Evolutionary conservation across 345 rosid genomes (phyloP), one percentile per base, ranked within the genome.

Genomic region (Eucalyptus shirleyi): DNA sequence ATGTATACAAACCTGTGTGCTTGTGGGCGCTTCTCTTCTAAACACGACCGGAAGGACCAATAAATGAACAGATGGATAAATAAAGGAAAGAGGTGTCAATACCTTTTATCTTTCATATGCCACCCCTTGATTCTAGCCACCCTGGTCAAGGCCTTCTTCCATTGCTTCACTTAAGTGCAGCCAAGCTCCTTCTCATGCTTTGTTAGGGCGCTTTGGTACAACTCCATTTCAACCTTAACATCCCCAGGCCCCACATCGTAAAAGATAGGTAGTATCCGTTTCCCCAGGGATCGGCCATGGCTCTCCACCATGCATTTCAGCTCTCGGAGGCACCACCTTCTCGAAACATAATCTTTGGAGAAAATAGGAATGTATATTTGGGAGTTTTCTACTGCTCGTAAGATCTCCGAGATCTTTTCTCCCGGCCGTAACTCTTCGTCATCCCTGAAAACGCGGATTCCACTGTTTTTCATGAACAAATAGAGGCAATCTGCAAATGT

Each of bases 221-320:
- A 0, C n/a, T 59, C n/a, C 4, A 4, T 26, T 26, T 59, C n/a
- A 59, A 59, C 1, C 67, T 59, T 59, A 59, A 59, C n/a, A 59
- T 59, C 67, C n/a, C 1, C 0, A 1, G n/a, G 67, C 2, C 0
- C n/a, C 16, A 45, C 49, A 3, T 45, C 12, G 1, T 45, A 45
- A 45, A 45, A 45, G 49, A 45, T 45, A 45, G 49, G 49, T 10
- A 47, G 49, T 47, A 47, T 60, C 0, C 0, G 2, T 60, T 60
- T 60, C n/a, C 15, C 1, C 0, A 0, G 13, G 65, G 65, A 0
- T 59, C 0, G 65, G 7, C 15, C n/a, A 60, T 3, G 7, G 65
- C 65, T 5, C 6, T 59, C 65, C 67, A 26, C 15, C 60, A 23
- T 55, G 12, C 28, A 18, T 55, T 21, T 55, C 12, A 55, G 28